These are phyloP conservation scores for Fusarium sp. DNA, from an alignment of 2,329 filamentous ascomycete genomes.

Conservation along the genomic window DNA sequence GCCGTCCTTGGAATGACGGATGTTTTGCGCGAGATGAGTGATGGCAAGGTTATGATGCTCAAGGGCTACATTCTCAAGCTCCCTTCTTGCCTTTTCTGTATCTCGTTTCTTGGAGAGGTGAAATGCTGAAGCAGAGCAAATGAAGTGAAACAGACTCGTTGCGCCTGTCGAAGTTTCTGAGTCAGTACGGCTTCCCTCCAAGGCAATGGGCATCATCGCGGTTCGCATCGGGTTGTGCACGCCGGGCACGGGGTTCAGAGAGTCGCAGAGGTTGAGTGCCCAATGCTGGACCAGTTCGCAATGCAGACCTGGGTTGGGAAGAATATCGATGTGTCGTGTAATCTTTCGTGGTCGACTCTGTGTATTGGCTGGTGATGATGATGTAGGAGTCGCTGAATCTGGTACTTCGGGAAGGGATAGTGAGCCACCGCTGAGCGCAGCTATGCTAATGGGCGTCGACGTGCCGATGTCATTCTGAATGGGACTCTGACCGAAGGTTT, in stretches of 20 bases:
- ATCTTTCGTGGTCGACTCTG: background rate
- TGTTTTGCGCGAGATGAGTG: slow-evolving; percentile 42
- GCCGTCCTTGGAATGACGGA: slow-evolving; percentile 39
- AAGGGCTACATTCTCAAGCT: slow-evolving; percentile 40
- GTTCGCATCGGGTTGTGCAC: slow-evolving; percentile 39
- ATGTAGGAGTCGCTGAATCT: background rate
- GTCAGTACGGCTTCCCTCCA: slow-evolving; percentile 41
- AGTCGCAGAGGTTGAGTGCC: slow-evolving; percentile 41
- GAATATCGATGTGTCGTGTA: slow-evolving; percentile 33
- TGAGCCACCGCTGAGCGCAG: background rate
- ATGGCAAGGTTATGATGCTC: slow-evolving; percentile 45
- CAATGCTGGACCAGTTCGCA: slow-evolving; percentile 42
- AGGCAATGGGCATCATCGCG: slow-evolving; percentile 43
- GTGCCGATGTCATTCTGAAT: background rate
- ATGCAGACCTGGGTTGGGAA: slow-evolving; percentile 36
- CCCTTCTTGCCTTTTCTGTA: slow-evolving; percentile 16
- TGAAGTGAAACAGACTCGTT: slow-evolving; percentile 41
- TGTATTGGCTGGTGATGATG: background rate
- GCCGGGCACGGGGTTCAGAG: slow-evolving; percentile 38
- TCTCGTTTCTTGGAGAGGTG: slow-evolving; percentile 33
- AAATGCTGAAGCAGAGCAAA: slow-evolving; percentile 43
- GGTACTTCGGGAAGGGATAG: background rate
- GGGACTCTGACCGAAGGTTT: background rate
- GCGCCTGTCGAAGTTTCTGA: slow-evolving; percentile 36
- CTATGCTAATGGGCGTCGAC: slow-evolving; percentile 4